phyloP scores from a whole-genome alignment of 441 rosid species.

The Populus tomentosa region DNA sequence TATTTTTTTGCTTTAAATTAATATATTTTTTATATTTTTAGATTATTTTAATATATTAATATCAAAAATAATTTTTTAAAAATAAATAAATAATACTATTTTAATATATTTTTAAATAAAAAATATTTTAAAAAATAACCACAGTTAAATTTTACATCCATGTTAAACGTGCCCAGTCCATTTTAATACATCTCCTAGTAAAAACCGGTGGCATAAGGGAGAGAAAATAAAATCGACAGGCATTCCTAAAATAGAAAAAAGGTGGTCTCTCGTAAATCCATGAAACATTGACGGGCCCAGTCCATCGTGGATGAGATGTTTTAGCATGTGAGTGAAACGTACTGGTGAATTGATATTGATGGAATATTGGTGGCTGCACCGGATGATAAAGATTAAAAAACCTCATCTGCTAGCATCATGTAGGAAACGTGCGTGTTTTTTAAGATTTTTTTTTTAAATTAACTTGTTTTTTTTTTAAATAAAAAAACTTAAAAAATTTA shows the following conservation, averaged over 20 bases:
- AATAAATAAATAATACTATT: too few species aligned
- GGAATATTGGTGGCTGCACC: neutral
- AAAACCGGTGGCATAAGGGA: neutral
- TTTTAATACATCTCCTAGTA: neutral
- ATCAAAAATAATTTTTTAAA: too few species aligned
- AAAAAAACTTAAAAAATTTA: too few species aligned
- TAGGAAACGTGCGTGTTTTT: neutral
- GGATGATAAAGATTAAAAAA: neutral
- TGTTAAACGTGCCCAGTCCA: too few species aligned
- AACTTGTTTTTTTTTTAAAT: too few species aligned
- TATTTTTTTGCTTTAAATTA: too few species aligned
- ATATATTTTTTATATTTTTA: too few species aligned
- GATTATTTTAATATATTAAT: too few species aligned
- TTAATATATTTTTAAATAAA: too few species aligned
- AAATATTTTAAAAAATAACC: too few species aligned
- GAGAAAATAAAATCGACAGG: neutral
- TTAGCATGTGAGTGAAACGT: neutral
- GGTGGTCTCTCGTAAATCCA: neutral
- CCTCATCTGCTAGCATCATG: neutral
- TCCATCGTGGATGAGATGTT: neutral
- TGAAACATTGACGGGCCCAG: neutral
- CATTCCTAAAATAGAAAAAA: neutral
- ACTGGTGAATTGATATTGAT: neutral
- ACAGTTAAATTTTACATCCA: too few species aligned
- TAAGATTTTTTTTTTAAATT: too few species aligned